Evolutionary conservation across 768 basidiomycete genomes (phyloP), one percentile per base, ranked within the genome.

Genomic region (Boletus subcaerulescens): DNA sequence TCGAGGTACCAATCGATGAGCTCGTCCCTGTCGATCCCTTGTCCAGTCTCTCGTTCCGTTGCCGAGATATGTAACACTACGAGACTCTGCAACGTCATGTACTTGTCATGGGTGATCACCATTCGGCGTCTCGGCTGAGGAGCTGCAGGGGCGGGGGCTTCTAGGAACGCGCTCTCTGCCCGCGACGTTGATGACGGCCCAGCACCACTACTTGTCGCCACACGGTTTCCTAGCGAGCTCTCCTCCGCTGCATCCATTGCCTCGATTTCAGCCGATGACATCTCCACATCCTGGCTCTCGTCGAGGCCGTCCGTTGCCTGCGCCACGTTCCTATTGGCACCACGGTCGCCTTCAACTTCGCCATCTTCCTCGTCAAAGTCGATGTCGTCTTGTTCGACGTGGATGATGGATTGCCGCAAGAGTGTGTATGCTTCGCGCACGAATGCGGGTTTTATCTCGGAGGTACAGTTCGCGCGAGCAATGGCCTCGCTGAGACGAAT

Each of bases 321-420:
- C 10, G 71, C 65, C 13, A 68, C 64, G 35, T 69, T 68, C 33
- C 65, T 73, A 4, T 67, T 71, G 29, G 73, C 70, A n/a, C 64
- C 74, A 10, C 77, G 81, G 59, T 82, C 81, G 18, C 78, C 84
- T 50, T 80, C 78, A 2, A 80, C 73, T 55, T 80, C 78, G 3
- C 80, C 72, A 54, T 93, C 93, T 63, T 96, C 93, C 61, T 95
- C 92, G 65, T 98, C 97, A 70, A 98, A 91, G 68, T 97, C 93
- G 65, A 99, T 87, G 64, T 98, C 96, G 67, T 99, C 97, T 70
- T 98, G 94, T 67, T 99, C 97, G 56, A 99, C 95, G 65, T 98
- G 97, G 63, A 99, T 98, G 73, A 99, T 99, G 3, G 97, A 98
- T 69, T 97, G 95, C 24, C 91, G 85, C 13, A 99, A 77, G 18